Conservation (phyloP, 1,284 basidiomycete species). For the Melampsora americana region DNA sequence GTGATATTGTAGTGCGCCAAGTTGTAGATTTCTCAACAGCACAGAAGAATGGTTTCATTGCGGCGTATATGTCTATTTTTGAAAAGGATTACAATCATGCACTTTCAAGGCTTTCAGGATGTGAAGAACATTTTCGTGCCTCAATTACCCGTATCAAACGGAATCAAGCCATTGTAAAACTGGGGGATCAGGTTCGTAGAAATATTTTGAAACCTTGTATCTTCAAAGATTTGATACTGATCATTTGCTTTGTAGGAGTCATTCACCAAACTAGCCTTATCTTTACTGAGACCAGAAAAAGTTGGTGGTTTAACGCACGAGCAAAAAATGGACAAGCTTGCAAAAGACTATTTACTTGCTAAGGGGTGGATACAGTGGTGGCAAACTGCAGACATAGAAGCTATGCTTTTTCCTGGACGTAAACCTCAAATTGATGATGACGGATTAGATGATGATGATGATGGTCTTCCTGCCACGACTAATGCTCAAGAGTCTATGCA, state of each 20-base stretch:
- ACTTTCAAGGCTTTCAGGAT: not conserved
- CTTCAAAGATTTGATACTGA: not conserved
- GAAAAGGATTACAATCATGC: not conserved
- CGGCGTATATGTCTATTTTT: conserved; percentile 10
- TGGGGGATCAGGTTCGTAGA: not conserved
- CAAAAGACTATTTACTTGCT: not conserved
- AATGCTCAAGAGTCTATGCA: conserved; percentile 10
- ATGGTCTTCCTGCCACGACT: conserved; percentile 7
- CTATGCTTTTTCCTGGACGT: conserved; percentile 14
- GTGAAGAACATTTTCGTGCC: conserved; percentile 4
- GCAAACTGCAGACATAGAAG: not conserved
- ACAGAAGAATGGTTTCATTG: conserved; percentile 1
- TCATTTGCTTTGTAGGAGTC: not conserved
- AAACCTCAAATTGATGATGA: not conserved
- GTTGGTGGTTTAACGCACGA: not conserved
- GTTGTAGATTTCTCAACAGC: conserved; percentile 19
- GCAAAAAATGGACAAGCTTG: conserved; percentile 3
- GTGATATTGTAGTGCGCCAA: not conserved
- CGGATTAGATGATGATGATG: not conserved
- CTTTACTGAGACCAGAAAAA: not conserved
- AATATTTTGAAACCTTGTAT: not conserved
- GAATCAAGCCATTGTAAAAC: not conserved
- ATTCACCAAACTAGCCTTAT: not conserved
- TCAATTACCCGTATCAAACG: conserved; percentile 11
- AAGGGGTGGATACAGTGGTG: conserved; percentile 25